These are phyloP conservation scores for Alternaria brassicae DNA, from an alignment of 2,329 filamentous ascomycete species.

Conservation along the genomic window DNA sequence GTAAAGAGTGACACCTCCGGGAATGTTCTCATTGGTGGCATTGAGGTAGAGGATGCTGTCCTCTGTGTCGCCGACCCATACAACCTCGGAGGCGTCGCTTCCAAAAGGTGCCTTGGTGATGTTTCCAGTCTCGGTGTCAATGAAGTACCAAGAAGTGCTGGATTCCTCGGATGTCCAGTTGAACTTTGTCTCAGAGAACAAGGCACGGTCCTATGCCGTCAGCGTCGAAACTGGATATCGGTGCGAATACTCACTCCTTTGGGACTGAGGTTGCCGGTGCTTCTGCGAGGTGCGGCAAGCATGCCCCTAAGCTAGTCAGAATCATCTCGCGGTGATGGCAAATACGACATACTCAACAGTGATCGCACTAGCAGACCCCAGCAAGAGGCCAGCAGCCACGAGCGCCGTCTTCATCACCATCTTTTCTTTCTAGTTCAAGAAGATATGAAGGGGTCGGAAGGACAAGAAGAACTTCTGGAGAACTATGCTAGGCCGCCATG, in stretches of 20 bases:
- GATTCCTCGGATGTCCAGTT: slow-evolving; percentile 47
- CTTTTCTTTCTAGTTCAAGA: slow-evolving; percentile 11
- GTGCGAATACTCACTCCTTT: slow-evolving; percentile 35
- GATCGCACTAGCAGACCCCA: slow-evolving; percentile 36
- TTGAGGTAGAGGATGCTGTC: slow-evolving; percentile 69
- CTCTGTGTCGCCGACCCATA: slow-evolving; percentile 43
- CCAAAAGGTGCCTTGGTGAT: slow-evolving; percentile 44
- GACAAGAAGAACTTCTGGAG: slow-evolving; percentile 10
- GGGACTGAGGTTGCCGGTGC: slow-evolving; percentile 42
- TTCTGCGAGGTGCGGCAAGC: slow-evolving; percentile 41
- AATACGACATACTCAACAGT: slow-evolving; percentile 34
- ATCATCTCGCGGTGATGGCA: background rate
- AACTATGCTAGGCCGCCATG: slow-evolving; percentile 7
- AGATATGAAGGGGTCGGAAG: slow-evolving; percentile 5
- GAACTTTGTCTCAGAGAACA: slow-evolving; percentile 46
- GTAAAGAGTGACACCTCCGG: slow-evolving; percentile 46
- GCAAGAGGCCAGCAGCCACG: slow-evolving; percentile 35
- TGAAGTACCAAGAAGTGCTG: slow-evolving; percentile 58
- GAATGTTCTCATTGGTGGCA: slow-evolving; percentile 65
- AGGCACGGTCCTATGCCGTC: slow-evolving; percentile 37
- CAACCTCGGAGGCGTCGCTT: slow-evolving; percentile 43
- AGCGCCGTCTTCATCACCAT: slow-evolving; percentile 40
- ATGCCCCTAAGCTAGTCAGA: slow-evolving; percentile 24
- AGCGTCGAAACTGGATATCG: background rate
- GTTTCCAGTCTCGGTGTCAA: slow-evolving; percentile 42